Percentiles rank a stretch among this genome's conserved stretches.
Evolutionary conservation across 2,329 filamentous ascomycete species (phyloP).

Genomic region (Elsinoe necatrix): DNA sequence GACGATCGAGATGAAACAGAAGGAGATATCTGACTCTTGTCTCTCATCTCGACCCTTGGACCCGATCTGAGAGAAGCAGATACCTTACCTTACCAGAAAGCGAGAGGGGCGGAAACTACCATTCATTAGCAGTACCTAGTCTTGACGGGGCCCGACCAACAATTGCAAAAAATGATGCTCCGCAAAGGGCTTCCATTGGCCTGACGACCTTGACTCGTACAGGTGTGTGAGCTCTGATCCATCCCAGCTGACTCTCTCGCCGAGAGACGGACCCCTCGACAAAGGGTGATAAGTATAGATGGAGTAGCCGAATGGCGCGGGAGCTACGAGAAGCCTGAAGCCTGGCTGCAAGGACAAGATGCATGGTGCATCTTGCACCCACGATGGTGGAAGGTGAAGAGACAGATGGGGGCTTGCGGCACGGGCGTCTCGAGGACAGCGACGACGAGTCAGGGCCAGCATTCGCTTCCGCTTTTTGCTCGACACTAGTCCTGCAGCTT

Average conservation of each 20-base stretch:
- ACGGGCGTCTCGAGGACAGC: background rate
- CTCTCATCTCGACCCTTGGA: slow-evolving; percentile 9
- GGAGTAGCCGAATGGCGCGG: slow-evolving; percentile 12
- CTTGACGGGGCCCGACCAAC: slow-evolving; percentile 11
- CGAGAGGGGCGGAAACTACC: background rate
- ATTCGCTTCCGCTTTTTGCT: slow-evolving; percentile 13
- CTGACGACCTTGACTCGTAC: background rate
- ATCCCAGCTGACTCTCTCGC: background rate
- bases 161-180: slow-evolving; percentile 5
- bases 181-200: slow-evolving; percentile 5
- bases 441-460: slow-evolving; percentile 5
- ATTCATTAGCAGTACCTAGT: background rate
- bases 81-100: background rate
- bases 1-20: slow-evolving; percentile 15
- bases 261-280: background rate
- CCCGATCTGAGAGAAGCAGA: background rate
- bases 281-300: background rate
- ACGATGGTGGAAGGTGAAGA: slow-evolving; percentile 1
- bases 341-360: background rate
- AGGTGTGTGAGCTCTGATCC: background rate
- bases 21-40: slow-evolving; percentile 8
- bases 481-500: slow-evolving; percentile 13
- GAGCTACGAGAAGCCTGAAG: background rate
- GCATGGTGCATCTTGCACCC: background rate
- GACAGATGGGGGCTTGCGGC: slow-evolving; percentile 14